Percentiles rank a stretch among this genome's conserved stretches.
phyloP scores from a whole-genome alignment of 441 rosid species.

The Mallotus repandus region DNA sequence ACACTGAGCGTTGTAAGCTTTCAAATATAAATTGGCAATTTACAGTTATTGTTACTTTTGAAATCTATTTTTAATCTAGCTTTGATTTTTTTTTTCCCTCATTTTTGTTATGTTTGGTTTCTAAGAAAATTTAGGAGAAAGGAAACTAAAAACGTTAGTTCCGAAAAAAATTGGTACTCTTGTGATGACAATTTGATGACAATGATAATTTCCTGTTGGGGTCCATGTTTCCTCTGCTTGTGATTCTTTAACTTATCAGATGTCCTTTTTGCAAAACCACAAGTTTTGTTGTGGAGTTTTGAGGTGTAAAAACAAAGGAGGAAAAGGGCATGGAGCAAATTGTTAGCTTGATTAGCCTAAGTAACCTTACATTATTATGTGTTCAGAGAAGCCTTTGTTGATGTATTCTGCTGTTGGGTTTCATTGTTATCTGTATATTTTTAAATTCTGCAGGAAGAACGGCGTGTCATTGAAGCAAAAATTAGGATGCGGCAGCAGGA shows the following conservation, averaged over 20 bases:
- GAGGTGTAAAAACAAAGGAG: slow-evolving; percentile 92
- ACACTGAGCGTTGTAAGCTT: slow-evolving; percentile 53
- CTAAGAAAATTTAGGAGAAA: background rate
- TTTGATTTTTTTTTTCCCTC: too few species aligned
- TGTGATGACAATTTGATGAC: background rate
- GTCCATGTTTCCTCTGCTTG: slow-evolving; percentile 20
- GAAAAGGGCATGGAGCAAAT: slow-evolving; percentile 93
- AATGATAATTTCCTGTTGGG: background rate
- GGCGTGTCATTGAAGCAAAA: slow-evolving; percentile 93
- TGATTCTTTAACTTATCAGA: slow-evolving; percentile 56
- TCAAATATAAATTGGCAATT: too few species aligned
- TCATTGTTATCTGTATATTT: slow-evolving; percentile 2
- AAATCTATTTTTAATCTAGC: too few species aligned
- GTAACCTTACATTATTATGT: slow-evolving; percentile 5
- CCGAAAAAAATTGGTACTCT: too few species aligned
- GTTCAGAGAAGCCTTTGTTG: background rate
- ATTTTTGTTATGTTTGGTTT: background rate
- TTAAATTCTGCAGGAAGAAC: slow-evolving; percentile 73
- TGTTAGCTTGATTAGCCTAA: slow-evolving; percentile 47
- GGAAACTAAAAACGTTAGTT: too few species aligned
- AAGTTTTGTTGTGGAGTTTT: slow-evolving; percentile 92
- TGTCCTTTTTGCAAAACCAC: slow-evolving; percentile 98
- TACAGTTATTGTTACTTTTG: too few species aligned
- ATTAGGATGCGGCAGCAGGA: slow-evolving; percentile 89
- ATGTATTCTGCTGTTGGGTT: slow-evolving; percentile 1